Evolutionary conservation across 2,329 filamentous ascomycete species (phyloP).

Genomic region (Paraphaeosphaeria sporulosa): DNA sequence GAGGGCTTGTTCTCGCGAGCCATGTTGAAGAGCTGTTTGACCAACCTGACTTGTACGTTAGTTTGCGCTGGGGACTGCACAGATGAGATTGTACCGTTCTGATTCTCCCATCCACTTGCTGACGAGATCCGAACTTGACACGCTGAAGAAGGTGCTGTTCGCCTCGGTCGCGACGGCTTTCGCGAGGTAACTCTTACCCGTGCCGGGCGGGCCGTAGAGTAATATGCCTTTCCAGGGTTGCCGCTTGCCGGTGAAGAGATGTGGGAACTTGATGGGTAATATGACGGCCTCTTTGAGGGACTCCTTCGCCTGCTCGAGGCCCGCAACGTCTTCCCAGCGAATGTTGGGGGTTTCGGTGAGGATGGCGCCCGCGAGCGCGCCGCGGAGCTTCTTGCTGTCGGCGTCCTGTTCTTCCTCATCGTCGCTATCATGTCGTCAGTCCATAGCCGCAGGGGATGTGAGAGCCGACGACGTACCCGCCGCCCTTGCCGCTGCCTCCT

Average conservation of each 20-base stretch:
- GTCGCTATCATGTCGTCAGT: conserved; percentile 51
- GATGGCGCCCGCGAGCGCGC: conserved; percentile 89
- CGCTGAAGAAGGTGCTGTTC: conserved; percentile 98
- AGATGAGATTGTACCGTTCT: conserved; percentile 73
- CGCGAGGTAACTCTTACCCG: conserved; percentile 95
- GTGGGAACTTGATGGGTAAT: conserved; percentile 96
- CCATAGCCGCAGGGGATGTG: not conserved
- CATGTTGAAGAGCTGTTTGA: conserved; percentile 97
- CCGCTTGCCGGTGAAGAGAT: conserved; percentile 92
- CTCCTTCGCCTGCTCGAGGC: conserved; percentile 92
- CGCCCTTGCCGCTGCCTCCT: conserved; percentile 67
- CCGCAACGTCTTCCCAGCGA: conserved; percentile 97
- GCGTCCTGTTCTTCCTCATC: conserved; percentile 77
- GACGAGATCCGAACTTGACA: conserved; percentile 95
- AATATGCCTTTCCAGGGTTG: conserved; percentile 99
- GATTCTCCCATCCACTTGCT: conserved; percentile 99
- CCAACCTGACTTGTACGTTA: conserved; percentile 66
- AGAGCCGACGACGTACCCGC: conserved; percentile 51
- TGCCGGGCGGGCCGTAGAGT: conserved; percentile 94
- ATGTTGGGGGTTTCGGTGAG: conserved; percentile 95
- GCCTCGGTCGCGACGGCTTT: conserved; percentile 98
- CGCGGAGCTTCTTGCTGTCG: conserved; percentile 93
- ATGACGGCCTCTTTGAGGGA: conserved; percentile 97
- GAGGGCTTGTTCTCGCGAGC: conserved; percentile 97
- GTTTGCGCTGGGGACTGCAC: not conserved